phyloP scores from a whole-genome alignment of 2,329 filamentous ascomycete species.

The Bipolaris zeicola region DNA sequence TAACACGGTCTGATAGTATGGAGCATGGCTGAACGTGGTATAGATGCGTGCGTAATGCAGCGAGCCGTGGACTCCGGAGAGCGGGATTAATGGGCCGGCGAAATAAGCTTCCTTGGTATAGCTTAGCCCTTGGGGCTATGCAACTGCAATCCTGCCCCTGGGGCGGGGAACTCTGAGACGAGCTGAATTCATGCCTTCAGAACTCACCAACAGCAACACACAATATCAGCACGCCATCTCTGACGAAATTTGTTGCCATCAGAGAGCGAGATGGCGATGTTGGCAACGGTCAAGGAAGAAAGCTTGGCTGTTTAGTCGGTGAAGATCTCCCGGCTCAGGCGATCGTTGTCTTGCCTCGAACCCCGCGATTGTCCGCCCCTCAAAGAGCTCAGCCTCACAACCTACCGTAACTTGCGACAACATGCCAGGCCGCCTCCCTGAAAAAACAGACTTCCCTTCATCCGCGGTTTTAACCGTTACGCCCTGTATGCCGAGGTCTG shows the following conservation, averaged over 20 bases:
- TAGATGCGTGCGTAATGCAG: conserved; percentile 36
- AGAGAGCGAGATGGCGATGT: not conserved
- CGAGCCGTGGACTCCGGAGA: conserved; percentile 10
- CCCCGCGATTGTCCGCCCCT: conserved; percentile 7
- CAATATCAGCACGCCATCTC: not conserved
- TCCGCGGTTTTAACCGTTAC: conserved; percentile 51
- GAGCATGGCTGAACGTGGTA: conserved; percentile 19
- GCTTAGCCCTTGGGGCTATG: conserved; percentile 26
- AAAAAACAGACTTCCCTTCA: conserved; percentile 50
- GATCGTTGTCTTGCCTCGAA: not conserved
- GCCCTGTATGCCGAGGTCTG: conserved; percentile 48
- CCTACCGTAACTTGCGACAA: conserved; percentile 15
- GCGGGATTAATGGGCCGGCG: conserved; percentile 9
- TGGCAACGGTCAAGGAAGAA: not conserved
- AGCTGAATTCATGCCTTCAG: not conserved
- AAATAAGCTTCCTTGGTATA: conserved; percentile 38
- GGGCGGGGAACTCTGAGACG: not conserved
- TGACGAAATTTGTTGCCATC: too few relatives aligned
- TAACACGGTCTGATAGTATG: conserved; percentile 13
- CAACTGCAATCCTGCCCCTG: not conserved
- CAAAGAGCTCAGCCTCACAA: conserved; percentile 24
- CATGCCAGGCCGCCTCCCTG: conserved; percentile 54
- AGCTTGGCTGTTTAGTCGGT: conserved; percentile 26
- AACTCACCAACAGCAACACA: not conserved
- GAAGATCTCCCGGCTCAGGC: conserved; percentile 22